Conservation (phyloP, 768 basidiomycete species). For the Botryobasidium botryosum region DNA sequence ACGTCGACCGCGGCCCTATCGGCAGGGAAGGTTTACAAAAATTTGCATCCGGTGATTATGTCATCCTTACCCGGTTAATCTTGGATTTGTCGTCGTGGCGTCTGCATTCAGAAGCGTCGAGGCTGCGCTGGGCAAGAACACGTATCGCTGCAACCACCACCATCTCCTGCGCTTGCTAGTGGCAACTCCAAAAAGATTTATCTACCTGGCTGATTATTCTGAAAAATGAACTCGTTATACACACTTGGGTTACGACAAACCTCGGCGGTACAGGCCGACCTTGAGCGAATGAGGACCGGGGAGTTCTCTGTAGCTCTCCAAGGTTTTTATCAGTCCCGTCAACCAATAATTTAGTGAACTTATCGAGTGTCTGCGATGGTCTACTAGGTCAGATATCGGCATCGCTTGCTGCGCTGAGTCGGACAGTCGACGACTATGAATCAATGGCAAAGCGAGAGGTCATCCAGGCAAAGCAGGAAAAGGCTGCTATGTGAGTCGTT, state of each 20-base stretch:
- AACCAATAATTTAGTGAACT: background rate
- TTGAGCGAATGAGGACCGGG: constrained; percentile 65
- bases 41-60: too few relatives aligned
- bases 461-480: constrained; percentile 91
- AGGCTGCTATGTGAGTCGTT: constrained; percentile 63
- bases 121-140: too few relatives aligned
- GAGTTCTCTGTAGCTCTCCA: constrained; percentile 66
- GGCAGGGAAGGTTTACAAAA: too few relatives aligned
- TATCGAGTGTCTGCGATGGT: constrained; percentile 6
- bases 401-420: constrained; percentile 84
- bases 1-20: too few relatives aligned
- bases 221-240: constrained; percentile 98
- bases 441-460: constrained; percentile 93
- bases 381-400: constrained; percentile 88
- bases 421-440: constrained; percentile 95
- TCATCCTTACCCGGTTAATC: too few relatives aligned
- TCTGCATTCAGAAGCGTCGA: too few relatives aligned
- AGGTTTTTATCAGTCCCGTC: constrained; percentile 29
- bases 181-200: too few relatives aligned
- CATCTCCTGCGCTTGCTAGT: too few relatives aligned
- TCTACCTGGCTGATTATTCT: too few relatives aligned
- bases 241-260: constrained; percentile 87
- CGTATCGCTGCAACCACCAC: too few relatives aligned
- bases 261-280: constrained; percentile 69
- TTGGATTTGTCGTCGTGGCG: too few relatives aligned